Percentiles rank a stretch among this genome's conserved stretches.
Conservation (phyloP, 2,329 filamentous ascomycete genomes). For the Sarocladium strictum region DNA sequence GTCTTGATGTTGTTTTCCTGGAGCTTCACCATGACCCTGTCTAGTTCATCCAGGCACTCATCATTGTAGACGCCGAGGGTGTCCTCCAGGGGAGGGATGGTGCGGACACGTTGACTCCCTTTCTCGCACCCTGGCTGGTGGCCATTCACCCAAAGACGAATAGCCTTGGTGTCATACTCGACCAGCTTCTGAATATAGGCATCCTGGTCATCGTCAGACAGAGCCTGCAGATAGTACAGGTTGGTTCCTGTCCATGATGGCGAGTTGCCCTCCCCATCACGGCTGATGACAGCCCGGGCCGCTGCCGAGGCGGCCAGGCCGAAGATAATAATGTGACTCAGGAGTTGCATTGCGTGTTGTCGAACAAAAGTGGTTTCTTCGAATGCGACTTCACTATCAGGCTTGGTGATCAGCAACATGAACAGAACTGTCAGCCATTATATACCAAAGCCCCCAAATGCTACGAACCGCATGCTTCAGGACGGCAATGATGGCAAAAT, state of each 20-base stretch:
- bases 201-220: slow-evolving; percentile 14
- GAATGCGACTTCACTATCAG: neutral
- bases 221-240: slow-evolving; percentile 15
- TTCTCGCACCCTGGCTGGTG: slow-evolving; percentile 12
- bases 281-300: too few relatives aligned
- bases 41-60: slow-evolving; percentile 12
- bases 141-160: slow-evolving; percentile 15
- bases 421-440: neutral
- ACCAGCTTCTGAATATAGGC: slow-evolving; percentile 14
- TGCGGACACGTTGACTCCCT: slow-evolving; percentile 13
- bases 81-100: slow-evolving; percentile 12
- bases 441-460: neutral
- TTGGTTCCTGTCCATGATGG: slow-evolving; percentile 15
- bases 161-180: slow-evolving; percentile 13
- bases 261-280: too few relatives aligned
- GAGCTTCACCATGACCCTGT: slow-evolving; percentile 11
- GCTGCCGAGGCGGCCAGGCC: neutral
- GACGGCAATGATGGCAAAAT: neutral
- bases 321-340: neutral
- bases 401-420: neutral
- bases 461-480: neutral
- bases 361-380: neutral
- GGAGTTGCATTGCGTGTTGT: neutral
- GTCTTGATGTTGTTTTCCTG: slow-evolving; percentile 10
- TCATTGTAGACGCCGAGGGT: slow-evolving; percentile 16